phyloP scores from a whole-genome alignment of 2,329 filamentous ascomycete genomes.

The Paraphaeosphaeria minitans region DNA sequence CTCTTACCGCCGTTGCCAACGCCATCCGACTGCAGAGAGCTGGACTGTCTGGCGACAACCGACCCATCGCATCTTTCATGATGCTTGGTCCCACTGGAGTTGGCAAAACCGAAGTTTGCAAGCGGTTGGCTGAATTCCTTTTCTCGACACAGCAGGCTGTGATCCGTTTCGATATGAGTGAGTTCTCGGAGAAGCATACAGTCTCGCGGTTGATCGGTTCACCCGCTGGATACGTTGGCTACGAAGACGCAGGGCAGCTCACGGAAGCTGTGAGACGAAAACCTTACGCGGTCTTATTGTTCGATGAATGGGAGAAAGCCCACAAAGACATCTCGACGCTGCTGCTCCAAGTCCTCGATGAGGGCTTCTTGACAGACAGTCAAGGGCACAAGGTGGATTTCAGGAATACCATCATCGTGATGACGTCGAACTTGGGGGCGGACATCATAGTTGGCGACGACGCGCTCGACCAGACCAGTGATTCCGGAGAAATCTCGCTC shows the following conservation, averaged over 20 bases:
- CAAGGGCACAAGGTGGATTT: constrained; percentile 98
- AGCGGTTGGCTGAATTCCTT: constrained; percentile 90
- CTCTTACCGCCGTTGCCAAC: constrained; percentile 86
- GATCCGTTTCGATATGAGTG: constrained; percentile 94
- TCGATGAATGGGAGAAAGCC: constrained; percentile 98
- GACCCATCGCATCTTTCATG: constrained; percentile 93
- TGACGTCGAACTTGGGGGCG: constrained; percentile 94
- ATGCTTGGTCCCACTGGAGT: constrained; percentile 96
- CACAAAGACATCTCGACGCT: constrained; percentile 93
- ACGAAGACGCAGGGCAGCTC: constrained; percentile 94
- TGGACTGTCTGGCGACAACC: constrained; percentile 87
- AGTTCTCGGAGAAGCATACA: constrained; percentile 97
- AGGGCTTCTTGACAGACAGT: constrained; percentile 92
- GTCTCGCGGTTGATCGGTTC: constrained; percentile 90
- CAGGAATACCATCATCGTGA: constrained; percentile 92
- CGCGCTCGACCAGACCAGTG: constrained; percentile 64
- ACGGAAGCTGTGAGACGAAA: constrained; percentile 95
- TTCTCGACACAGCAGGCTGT: constrained; percentile 93
- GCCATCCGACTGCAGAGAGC: constrained; percentile 93
- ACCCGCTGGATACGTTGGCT: constrained; percentile 93
- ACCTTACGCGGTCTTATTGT: constrained; percentile 90
- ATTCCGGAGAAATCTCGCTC: constrained; percentile 69
- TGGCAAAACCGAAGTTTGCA: constrained; percentile 96
- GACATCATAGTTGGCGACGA: constrained; percentile 84
- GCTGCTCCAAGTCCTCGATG: constrained; percentile 91